Evolutionary conservation across 257 asterid species (phyloP).

Genomic region (Cordia subcordata): DNA sequence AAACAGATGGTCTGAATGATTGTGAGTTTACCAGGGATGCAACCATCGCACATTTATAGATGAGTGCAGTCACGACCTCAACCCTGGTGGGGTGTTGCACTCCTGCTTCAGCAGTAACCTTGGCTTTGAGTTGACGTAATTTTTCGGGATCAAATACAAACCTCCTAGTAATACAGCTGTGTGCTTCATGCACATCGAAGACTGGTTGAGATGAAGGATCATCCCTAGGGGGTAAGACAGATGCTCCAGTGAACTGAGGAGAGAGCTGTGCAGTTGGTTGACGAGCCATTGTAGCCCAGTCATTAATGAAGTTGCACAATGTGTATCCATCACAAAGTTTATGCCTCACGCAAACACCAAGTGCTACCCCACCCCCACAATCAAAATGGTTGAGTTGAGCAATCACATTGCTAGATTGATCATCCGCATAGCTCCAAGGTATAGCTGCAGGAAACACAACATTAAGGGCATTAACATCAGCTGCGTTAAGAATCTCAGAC

Average conservation of each 20-base stretch:
- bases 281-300: conserved; percentile 3
- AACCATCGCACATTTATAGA: conserved; percentile 7
- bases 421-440: not conserved
- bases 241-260: conserved; percentile 3
- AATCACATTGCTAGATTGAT: not conserved
- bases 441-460: not conserved
- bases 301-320: not conserved
- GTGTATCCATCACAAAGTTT: conserved; percentile 14
- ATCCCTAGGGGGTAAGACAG: not conserved
- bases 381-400: conserved; percentile 12
- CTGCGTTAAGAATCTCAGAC: conserved; percentile 5
- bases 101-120: not conserved
- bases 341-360: conserved; percentile 4
- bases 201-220: not conserved
- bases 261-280: not conserved
- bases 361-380: conserved; percentile 14
- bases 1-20: not conserved
- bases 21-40: not conserved
- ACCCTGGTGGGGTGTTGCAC: conserved; percentile 9
- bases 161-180: not conserved
- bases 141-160: not conserved
- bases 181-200: not conserved
- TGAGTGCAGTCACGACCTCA: conserved; percentile 9
- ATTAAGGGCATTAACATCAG: not conserved
- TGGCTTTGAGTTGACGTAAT: conserved; percentile 4